Evolutionary conservation across 2,329 filamentous ascomycete species (phyloP).

Genomic region (Xylaria sp.): DNA sequence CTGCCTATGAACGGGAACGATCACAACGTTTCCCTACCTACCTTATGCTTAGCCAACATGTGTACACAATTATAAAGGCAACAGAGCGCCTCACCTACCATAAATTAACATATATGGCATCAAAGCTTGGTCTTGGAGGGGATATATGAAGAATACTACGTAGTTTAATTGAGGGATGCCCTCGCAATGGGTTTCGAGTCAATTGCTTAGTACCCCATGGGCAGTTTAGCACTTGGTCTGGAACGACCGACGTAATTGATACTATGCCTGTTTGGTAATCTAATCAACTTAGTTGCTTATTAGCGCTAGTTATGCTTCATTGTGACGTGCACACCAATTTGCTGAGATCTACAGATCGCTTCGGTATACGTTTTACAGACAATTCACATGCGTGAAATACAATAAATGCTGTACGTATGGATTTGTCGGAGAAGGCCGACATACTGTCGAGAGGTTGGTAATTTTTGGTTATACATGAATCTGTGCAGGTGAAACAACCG

Average conservation of each 20-base stretch:
- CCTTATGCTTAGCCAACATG: not conserved
- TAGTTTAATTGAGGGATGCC: not conserved
- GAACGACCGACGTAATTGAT: not conserved
- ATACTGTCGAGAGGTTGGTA: slow-evolving; percentile 2
- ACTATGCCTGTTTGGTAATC: not conserved
- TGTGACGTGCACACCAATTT: slow-evolving; percentile 2
- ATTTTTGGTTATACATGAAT: not conserved
- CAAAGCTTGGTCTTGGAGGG: not conserved
- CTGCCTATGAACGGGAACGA: not conserved
- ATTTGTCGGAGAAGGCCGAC: not conserved
- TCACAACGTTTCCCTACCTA: not conserved
- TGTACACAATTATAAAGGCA: not conserved
- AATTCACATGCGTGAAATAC: not conserved
- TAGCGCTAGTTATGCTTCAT: not conserved
- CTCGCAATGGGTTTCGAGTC: not conserved
- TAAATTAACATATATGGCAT: not conserved
- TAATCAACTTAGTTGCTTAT: not conserved
- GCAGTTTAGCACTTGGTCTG: not conserved
- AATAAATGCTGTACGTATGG: not conserved
- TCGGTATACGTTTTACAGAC: not conserved
- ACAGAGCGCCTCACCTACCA: not conserved
- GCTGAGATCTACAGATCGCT: not conserved
- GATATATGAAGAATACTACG: not conserved
- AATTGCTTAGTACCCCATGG: not conserved
- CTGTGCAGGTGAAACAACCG: not conserved